These are phyloP conservation scores for Seiridium cupressi DNA, from an alignment of 2,329 filamentous ascomycete species.

Conservation along the genomic window DNA sequence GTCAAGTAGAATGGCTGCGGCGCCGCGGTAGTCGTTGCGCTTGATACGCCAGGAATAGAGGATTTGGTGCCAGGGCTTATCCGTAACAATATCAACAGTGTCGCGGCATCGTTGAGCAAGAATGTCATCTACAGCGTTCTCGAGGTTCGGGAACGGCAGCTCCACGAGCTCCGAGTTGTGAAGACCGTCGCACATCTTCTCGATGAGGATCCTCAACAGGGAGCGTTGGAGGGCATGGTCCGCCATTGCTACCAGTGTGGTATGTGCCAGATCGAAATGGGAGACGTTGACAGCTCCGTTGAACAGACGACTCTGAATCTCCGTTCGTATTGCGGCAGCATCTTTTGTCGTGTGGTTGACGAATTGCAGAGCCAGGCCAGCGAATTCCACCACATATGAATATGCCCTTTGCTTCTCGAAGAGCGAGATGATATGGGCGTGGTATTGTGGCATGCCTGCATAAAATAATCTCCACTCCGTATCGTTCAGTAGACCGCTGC, in stretches of 20 bases:
- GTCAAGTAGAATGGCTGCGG: slow-evolving; percentile 61
- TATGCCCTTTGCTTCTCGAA: slow-evolving; percentile 78
- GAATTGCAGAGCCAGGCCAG: slow-evolving; percentile 71
- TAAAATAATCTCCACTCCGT: slow-evolving; percentile 70
- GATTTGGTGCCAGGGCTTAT: slow-evolving; percentile 79
- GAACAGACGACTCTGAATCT: slow-evolving; percentile 83
- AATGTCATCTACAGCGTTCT: slow-evolving; percentile 75
- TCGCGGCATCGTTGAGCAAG: slow-evolving; percentile 70
- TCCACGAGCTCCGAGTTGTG: slow-evolving; percentile 67
- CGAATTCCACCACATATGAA: slow-evolving; percentile 82
- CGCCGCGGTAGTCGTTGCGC: slow-evolving; percentile 82
- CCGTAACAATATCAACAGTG: slow-evolving; percentile 61
- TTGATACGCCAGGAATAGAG: slow-evolving; percentile 89
- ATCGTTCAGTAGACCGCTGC: slow-evolving; percentile 68
- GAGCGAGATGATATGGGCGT: slow-evolving; percentile 78
- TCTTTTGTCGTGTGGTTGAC: slow-evolving; percentile 32
- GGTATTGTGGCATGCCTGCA: slow-evolving; percentile 78
- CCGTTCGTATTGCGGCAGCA: slow-evolving; percentile 50
- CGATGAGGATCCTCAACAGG: slow-evolving; percentile 67
- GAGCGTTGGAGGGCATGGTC: slow-evolving; percentile 70
- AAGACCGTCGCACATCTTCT: slow-evolving; percentile 66
- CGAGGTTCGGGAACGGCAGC: slow-evolving; percentile 76
- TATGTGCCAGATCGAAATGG: slow-evolving; percentile 80
- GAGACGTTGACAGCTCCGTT: slow-evolving; percentile 75
- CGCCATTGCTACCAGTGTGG: slow-evolving; percentile 70